Evolutionary conservation across 768 basidiomycete species (phyloP).

Genomic region (Pleurotus citrinopileatus): DNA sequence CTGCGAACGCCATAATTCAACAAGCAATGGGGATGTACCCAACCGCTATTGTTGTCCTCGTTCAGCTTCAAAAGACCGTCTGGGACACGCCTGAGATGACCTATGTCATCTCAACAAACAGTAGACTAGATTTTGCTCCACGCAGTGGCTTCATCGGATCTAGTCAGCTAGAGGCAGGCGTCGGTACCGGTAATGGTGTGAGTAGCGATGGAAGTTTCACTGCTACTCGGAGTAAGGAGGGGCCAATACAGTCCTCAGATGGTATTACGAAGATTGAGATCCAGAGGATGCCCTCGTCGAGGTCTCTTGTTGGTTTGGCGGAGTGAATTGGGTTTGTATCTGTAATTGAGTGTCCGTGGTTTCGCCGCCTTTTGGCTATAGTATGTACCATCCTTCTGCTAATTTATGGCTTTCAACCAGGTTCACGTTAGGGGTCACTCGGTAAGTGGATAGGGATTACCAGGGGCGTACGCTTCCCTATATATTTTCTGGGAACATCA

Average conservation of each 20-base stretch:
- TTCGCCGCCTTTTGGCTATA: too few species aligned
- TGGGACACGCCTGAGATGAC: constrained; percentile 22
- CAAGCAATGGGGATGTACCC: constrained; percentile 28
- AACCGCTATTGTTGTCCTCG: constrained; percentile 26
- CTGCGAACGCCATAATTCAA: constrained; percentile 27
- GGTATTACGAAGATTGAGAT: neutral
- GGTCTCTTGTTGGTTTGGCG: neutral
- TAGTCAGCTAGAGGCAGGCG: neutral
- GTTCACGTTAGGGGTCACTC: too few species aligned
- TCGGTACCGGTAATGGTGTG: neutral
- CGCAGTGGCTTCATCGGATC: neutral
- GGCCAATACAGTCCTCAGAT: neutral
- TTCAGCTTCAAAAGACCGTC: constrained; percentile 25
- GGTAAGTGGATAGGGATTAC: too few species aligned
- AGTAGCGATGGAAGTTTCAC: neutral
- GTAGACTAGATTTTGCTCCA: neutral
- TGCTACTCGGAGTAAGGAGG: neutral
- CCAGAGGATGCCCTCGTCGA: neutral
- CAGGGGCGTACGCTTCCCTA: too few species aligned
- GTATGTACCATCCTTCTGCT: too few species aligned
- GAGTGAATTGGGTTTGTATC: neutral
- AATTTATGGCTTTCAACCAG: too few species aligned
- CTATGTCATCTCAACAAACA: neutral
- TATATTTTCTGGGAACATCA: too few species aligned
- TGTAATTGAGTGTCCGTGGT: too few species aligned